phyloP scores from a whole-genome alignment of 768 basidiomycete species.

The Boletus tomentosulus region DNA sequence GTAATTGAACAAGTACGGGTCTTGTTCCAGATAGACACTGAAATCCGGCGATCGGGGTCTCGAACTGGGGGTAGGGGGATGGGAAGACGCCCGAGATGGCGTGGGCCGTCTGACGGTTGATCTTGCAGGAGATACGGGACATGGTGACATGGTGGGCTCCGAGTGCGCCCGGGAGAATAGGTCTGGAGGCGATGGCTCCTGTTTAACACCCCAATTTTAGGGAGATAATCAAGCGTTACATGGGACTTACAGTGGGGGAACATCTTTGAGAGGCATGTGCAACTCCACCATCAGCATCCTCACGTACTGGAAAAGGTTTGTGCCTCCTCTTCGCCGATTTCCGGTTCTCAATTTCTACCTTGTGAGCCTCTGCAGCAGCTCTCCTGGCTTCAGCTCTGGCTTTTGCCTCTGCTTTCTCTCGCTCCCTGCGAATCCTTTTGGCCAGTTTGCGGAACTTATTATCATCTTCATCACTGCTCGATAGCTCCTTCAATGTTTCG shows the following conservation, averaged over 20 bases:
- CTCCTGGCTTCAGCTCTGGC: slow-evolving; percentile 17
- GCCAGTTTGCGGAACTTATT: slow-evolving; percentile 30
- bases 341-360: slow-evolving; percentile 6
- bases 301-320: slow-evolving; percentile 27
- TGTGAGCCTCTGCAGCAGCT: slow-evolving; percentile 15
- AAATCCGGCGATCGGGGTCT: slow-evolving; percentile 10
- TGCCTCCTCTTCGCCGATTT: slow-evolving; percentile 16
- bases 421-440: slow-evolving; percentile 32
- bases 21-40: slow-evolving; percentile 13
- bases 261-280: neutral
- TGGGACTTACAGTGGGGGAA: slow-evolving; percentile 11
- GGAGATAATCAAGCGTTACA: neutral
- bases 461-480: slow-evolving; percentile 43
- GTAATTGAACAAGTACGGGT: slow-evolving; percentile 10
- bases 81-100: slow-evolving; percentile 8
- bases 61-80: slow-evolving; percentile 2
- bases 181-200: slow-evolving; percentile 5
- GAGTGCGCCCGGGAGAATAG: slow-evolving; percentile 7
- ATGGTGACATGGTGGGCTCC: slow-evolving; percentile 9
- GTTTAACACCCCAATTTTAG: neutral
- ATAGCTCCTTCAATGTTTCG: slow-evolving; percentile 34
- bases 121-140: slow-evolving; percentile 3
- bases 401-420: slow-evolving; percentile 21
- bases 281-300: neutral
- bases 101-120: neutral